Base-by-base conservation (phyloP, 768 basidiomycete genomes). In the Boletus pseudo-olivaceus region DNA sequence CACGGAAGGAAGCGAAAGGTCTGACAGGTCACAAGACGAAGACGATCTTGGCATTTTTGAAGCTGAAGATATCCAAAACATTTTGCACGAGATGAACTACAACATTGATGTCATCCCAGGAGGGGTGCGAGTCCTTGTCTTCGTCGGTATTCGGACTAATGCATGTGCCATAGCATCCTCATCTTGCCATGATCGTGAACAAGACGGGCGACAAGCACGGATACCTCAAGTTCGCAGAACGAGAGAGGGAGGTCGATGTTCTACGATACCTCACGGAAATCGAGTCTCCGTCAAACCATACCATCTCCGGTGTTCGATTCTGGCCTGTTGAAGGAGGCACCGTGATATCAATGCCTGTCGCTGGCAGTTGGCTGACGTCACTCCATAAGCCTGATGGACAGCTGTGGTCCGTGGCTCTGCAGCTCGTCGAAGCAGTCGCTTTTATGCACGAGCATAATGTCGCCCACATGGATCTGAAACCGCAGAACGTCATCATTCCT, bases 391-490 rank as follows among this genome's bases (percentile, higher is more conserved):
- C 5, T 1, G 9, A 27, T 17, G 17, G 33, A 20, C 43, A 47
- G 2, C 1, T 55, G 4, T 23, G 23, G 23, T 23, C 23, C 4
- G 23, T 23, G 23, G 23, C 23, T 23, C 23, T 23, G 23, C 23
- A 23, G 23, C 23, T 23, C 23, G 23, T 23, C 23, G 23, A 23
- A 23, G 23, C 23, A 23, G 23, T 23, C 23, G 23, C 23, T 23
- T 23, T 23, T 23, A 23, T 23, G 23, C 23, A 23, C 23, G 23
- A 23, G 23, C 46, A 67, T 27, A 19, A 34, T 1, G 40, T 64
- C 1, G 63, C 53, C 0, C 57, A 64, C 47, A 47, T 58, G 38
- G 63, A 65, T 17, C 29, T 64, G 15, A 64, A 65, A 3, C 49
- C 42, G 0, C 20, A 15, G 23, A 23, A 23, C 23, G 23, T 23